These are phyloP conservation scores for Populus hybrid DNA, from an alignment of 441 rosid species.

Conservation along the genomic window DNA sequence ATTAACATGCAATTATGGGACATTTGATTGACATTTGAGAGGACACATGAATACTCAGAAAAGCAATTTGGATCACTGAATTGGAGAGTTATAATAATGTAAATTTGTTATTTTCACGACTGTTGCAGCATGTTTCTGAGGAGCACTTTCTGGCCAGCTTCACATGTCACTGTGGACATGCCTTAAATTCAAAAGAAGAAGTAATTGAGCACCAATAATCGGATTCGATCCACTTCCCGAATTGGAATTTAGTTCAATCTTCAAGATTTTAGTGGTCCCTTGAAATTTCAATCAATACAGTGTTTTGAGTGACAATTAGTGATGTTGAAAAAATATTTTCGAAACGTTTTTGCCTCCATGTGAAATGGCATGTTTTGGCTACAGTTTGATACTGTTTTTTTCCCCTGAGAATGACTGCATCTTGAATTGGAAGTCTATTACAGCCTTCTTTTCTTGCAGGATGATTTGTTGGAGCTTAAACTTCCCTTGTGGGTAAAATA, in stretches of 20 bases:
- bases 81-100: constrained; percentile 1
- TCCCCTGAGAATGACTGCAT: background rate
- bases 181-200: background rate
- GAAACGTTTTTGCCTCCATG: no score
- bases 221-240: background rate
- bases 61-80: constrained; percentile 9
- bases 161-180: background rate
- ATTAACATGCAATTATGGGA: constrained; percentile 10
- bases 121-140: background rate
- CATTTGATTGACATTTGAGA: constrained; percentile 16
- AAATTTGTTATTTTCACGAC: background rate
- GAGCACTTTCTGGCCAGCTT: no score
- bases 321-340: no score
- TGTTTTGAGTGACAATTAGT: no score
- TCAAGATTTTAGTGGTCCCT: background rate
- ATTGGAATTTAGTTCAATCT: constrained; percentile 1
- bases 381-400: no score
- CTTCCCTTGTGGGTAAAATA: no score
- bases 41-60: background rate
- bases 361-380: no score
- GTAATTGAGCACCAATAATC: constrained; percentile 2
- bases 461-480: background rate
- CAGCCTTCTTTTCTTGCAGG: background rate
- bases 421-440: background rate
- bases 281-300: background rate